These are phyloP conservation scores for Plasmodium berghei DNA, from an alignment of 169 alveolate species.

Conservation along the genomic window DNA sequence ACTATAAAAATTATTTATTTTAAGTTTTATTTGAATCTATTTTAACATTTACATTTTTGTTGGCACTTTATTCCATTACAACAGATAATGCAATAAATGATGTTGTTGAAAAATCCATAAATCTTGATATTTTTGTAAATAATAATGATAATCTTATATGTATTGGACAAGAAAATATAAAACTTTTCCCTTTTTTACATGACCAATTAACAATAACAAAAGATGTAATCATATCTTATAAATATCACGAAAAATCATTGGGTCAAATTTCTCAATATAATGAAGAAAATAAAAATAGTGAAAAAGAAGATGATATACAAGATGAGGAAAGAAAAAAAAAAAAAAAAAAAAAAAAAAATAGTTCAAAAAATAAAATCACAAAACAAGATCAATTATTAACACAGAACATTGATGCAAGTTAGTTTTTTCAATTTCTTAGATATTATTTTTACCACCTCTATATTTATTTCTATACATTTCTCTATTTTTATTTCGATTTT, in stretches of 20 bases:
- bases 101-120: conserved; percentile 18
- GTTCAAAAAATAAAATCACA: conserved; percentile 6
- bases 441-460: not conserved
- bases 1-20: not conserved
- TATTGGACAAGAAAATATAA: conserved; percentile 36
- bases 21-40: not conserved
- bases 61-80: not conserved
- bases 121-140: conserved; percentile 33
- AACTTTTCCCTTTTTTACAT: conserved; percentile 61
- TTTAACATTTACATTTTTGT: not conserved
- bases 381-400: conserved; percentile 11
- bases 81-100: conserved; percentile 54
- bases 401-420: conserved; percentile 34
- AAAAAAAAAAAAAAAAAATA: conserved; percentile 25
- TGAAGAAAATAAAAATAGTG: not conserved
- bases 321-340: conserved; percentile 52
- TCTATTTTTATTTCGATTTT: not conserved
- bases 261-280: not conserved
- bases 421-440: not conserved
- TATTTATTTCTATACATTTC: not conserved
- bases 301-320: conserved; percentile 11
- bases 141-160: conserved; percentile 26
- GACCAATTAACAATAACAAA: conserved; percentile 57
- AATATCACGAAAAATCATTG: conserved; percentile 12
- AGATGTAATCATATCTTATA: conserved; percentile 27